phyloP scores from a whole-genome alignment of 345 rosid species.

The Fremontodendron californicum region DNA sequence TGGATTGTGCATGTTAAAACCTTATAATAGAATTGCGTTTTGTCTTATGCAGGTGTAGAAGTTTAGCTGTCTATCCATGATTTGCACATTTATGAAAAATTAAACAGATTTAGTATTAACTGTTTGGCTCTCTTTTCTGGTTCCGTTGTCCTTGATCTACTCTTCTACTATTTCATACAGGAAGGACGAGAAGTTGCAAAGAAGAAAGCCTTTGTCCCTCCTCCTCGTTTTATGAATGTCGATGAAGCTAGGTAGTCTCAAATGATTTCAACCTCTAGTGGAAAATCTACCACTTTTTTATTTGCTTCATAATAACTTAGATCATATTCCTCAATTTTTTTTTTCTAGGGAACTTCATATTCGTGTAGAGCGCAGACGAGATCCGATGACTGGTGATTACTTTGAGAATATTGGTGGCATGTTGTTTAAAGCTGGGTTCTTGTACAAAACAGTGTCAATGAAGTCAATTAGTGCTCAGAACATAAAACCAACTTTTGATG shows the following conservation, averaged over 20 bases:
- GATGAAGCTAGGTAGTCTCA: conserved; percentile 83
- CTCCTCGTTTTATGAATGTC: conserved; percentile 90
- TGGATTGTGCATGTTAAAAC: not conserved
- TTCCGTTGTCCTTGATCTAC: not conserved
- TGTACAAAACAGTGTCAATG: conserved; percentile 78
- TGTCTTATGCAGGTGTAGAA: not conserved
- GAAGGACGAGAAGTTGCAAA: conserved; percentile 81
- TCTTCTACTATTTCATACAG: conserved; percentile 32
- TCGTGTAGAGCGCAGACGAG: conserved; percentile 88
- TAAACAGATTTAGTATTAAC: not conserved
- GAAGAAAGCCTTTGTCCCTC: conserved; percentile 96
- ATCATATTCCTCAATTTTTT: conserved; percentile 5
- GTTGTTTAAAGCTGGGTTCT: conserved; percentile 86
- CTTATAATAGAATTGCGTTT: not conserved
- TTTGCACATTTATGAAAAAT: not conserved
- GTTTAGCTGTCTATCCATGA: not conserved
- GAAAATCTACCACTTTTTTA: not conserved
- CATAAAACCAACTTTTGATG: conserved; percentile 90
- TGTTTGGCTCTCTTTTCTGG: not conserved
- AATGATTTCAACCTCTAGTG: not conserved
- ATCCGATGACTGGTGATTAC: conserved; percentile 83
- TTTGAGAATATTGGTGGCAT: conserved; percentile 75
- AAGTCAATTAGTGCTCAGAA: conserved; percentile 75
- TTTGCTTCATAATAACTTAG: not conserved
- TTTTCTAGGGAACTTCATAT: conserved; percentile 74